Evolutionary conservation across 208 protist genomes (phyloP).

Genomic region (Crithidia mellificae): DNA sequence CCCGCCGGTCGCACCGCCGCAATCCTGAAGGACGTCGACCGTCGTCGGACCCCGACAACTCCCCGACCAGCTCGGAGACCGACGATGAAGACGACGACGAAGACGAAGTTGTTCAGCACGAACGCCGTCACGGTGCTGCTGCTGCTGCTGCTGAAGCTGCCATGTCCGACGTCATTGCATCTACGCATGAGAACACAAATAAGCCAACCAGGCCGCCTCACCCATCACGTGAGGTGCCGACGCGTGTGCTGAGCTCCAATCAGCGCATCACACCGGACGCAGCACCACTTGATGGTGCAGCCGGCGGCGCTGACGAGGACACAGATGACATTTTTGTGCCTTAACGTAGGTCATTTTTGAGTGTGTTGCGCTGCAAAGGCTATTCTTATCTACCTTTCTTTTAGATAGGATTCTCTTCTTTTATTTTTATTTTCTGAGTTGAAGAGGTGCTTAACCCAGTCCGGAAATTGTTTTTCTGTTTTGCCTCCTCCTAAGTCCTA

Average conservation of each 20-base stretch:
- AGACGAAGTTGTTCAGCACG: too few species aligned
- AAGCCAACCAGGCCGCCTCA: neutral
- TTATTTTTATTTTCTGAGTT: too few species aligned
- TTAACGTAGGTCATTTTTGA: neutral
- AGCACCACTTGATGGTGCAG: too few species aligned
- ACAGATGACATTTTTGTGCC: constrained; percentile 26
- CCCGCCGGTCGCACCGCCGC: constrained; percentile 1
- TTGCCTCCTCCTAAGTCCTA: too few species aligned
- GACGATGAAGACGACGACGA: neutral
- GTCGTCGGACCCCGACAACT: constrained; percentile 29
- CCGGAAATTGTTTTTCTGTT: too few species aligned
- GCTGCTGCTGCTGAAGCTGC: neutral
- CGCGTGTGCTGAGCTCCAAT: constrained; percentile 33
- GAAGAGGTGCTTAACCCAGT: too few species aligned
- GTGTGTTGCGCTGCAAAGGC: too few species aligned
- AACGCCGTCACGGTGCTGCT: neutral
- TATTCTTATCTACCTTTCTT: too few species aligned
- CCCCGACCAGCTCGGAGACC: constrained; percentile 35
- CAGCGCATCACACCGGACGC: constrained; percentile 11
- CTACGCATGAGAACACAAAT: constrained; percentile 1
- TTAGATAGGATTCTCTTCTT: too few species aligned
- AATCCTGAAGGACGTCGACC: neutral
- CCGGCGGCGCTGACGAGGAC: constrained; percentile 4
- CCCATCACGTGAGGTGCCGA: neutral
- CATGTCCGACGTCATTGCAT: neutral